Percentiles rank a stretch among this genome's conserved stretches.
phyloP scores from a whole-genome alignment of 2,329 filamentous ascomycete genomes.

The Aspergillus fumigatiaffinis region DNA sequence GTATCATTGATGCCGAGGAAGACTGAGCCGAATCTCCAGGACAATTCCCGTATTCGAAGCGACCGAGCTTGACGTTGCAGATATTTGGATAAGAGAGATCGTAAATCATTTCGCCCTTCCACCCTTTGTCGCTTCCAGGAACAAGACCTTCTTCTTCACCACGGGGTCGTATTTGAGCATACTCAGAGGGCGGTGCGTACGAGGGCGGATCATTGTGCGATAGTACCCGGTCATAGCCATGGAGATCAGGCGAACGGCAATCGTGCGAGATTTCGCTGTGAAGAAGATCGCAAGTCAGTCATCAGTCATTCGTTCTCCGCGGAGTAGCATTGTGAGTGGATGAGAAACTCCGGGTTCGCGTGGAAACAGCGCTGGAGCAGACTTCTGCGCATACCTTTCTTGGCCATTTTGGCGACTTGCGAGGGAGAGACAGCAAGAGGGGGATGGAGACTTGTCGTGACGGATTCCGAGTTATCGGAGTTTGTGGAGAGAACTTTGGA shows the following conservation, averaged over 20 bases:
- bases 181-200: conserved; percentile 77
- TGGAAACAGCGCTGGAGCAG: not conserved
- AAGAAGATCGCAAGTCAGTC: conserved; percentile 7
- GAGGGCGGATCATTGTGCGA: conserved; percentile 81
- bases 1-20: not conserved
- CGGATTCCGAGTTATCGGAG: conserved; percentile 8
- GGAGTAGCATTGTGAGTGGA: not conserved
- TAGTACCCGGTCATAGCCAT: conserved; percentile 99
- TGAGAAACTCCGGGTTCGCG: no score
- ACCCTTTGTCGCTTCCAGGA: conserved; percentile 87
- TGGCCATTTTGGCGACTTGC: conserved; percentile 36
- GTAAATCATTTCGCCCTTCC: conserved; percentile 46
- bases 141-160: conserved; percentile 91
- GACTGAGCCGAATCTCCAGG: not conserved
- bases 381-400: conserved; percentile 36
- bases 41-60: not conserved
- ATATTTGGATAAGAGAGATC: not conserved
- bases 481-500: conserved; percentile 8
- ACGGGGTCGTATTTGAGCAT: conserved; percentile 99
- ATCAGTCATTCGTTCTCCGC: not conserved
- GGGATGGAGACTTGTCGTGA: not conserved
- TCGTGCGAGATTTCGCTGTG: conserved; percentile 82
- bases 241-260: conserved; percentile 89
- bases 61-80: not conserved
- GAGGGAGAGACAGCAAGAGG: not conserved